phyloP scores from a whole-genome alignment of 2,329 filamentous ascomycete genomes.

The Chrysoporthe puriensis region DNA sequence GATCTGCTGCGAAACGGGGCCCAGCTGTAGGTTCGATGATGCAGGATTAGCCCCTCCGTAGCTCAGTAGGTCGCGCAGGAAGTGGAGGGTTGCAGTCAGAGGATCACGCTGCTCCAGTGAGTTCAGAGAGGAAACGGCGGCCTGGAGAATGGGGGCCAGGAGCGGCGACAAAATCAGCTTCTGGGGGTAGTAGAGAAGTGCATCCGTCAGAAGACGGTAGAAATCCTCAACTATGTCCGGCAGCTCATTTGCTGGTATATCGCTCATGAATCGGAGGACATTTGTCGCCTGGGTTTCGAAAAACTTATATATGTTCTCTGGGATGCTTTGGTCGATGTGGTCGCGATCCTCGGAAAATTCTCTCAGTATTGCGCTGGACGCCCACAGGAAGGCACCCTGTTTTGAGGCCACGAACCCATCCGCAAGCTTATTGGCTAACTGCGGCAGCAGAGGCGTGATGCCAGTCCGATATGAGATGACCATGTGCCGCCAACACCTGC shows the following conservation, averaged over 20 bases:
- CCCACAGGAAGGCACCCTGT: constrained; percentile 99
- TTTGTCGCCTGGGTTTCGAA: constrained; percentile 91
- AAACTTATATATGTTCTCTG: constrained; percentile 88
- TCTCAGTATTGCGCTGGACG: constrained; percentile 89
- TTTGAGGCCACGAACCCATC: constrained; percentile 81
- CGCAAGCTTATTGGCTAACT: constrained; percentile 86
- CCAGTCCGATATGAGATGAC: constrained; percentile 91
- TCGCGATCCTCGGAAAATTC: constrained; percentile 94
- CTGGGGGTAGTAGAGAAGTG: constrained; percentile 88
- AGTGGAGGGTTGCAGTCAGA: constrained; percentile 88
- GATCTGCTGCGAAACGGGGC: constrained; percentile 68
- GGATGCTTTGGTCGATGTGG: constrained; percentile 78
- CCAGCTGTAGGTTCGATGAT: constrained; percentile 60
- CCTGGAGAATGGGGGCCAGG: constrained; percentile 81
- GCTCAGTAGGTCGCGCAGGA: constrained; percentile 85
- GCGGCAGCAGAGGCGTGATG: constrained; percentile 81
- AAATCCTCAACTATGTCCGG: constrained; percentile 93
- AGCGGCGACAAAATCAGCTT: constrained; percentile 80
- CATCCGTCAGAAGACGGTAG: constrained; percentile 90
- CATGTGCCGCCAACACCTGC: constrained; percentile 96
- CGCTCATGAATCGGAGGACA: constrained; percentile 87
- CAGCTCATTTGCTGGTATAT: constrained; percentile 73
- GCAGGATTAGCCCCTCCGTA: constrained; percentile 80
- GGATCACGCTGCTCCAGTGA: constrained; percentile 91
- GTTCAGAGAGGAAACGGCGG: constrained; percentile 77